Evolutionary conservation across 345 rosid genomes (phyloP).

Genomic region (Draba incana): DNA sequence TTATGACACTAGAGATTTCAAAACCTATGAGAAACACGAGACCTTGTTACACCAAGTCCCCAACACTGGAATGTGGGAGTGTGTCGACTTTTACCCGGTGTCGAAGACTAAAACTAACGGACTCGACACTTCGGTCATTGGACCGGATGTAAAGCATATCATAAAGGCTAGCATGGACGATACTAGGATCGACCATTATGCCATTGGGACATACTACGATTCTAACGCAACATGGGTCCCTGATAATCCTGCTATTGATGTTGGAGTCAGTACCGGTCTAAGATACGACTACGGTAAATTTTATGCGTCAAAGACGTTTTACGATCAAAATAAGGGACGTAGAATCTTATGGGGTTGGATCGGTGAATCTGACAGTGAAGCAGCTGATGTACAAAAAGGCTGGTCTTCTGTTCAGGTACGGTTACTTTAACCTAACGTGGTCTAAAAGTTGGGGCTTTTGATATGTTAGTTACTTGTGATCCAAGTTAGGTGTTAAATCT

Average conservation of each 20-base stretch:
- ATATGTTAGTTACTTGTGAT: not conserved
- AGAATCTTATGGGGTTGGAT: constrained; percentile 46
- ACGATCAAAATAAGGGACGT: constrained; percentile 33
- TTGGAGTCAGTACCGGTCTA: constrained; percentile 32
- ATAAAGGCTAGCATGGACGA: constrained; percentile 45
- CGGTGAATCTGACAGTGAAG: constrained; percentile 38
- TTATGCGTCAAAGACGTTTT: constrained; percentile 46
- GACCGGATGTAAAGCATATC: constrained; percentile 38
- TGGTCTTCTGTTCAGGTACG: constrained; percentile 74
- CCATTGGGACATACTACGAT: constrained; percentile 37
- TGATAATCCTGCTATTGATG: constrained; percentile 34
- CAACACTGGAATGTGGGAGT: constrained; percentile 91
- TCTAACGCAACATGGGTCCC: constrained; percentile 40
- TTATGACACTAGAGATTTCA: constrained; percentile 81
- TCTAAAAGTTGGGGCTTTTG: not conserved
- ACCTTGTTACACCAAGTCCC: constrained; percentile 63
- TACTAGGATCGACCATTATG: constrained; percentile 39
- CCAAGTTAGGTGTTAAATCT: not conserved
- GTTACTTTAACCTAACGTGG: not conserved
- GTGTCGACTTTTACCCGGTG: constrained; percentile 42
- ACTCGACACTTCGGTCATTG: constrained; percentile 40
- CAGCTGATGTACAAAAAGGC: constrained; percentile 48
- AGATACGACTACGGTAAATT: constrained; percentile 41
- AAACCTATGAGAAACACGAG: constrained; percentile 43
- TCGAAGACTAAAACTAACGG: constrained; percentile 28